Conservation (phyloP, 2,329 filamentous ascomycete genomes). For the Alternaria tenuissima region DNA sequence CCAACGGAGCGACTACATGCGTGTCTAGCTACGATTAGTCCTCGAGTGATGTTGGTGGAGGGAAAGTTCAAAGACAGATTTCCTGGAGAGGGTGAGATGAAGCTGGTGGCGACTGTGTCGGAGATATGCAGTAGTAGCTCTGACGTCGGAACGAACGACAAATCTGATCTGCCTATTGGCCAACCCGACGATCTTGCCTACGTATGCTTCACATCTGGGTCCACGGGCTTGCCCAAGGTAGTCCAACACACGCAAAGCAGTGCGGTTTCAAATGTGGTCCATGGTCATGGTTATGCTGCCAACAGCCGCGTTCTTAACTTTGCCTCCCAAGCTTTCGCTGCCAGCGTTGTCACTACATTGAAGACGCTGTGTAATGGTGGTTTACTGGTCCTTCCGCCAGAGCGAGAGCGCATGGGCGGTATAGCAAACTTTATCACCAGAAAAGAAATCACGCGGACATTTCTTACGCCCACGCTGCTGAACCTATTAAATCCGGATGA, state of each 20-base stretch:
- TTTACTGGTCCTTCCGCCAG: constrained; percentile 6
- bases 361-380: constrained; percentile 11
- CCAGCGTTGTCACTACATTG: constrained; percentile 5
- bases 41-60: not conserved
- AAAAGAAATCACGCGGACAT: constrained; percentile 6
- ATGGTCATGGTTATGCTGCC: constrained; percentile 3
- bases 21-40: constrained; percentile 2
- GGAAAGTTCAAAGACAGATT: constrained; percentile 1
- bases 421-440: constrained; percentile 11
- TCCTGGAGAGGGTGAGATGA: not conserved
- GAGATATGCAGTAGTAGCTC: constrained; percentile 1
- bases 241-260: constrained; percentile 40
- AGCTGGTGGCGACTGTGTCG: not conserved
- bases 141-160: not conserved
- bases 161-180: not conserved
- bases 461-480: constrained; percentile 9
- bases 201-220: constrained; percentile 57
- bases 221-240: constrained; percentile 56
- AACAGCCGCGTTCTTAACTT: constrained; percentile 11
- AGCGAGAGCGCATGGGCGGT: constrained; percentile 11
- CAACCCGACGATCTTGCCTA: constrained; percentile 42
- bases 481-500: constrained; percentile 8
- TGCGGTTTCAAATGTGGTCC: constrained; percentile 6
- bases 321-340: constrained; percentile 10
- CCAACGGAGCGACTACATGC: constrained; percentile 8